Evolutionary conservation across 495 filamentous ascomycete species (phyloP).

Genomic region (Neurospora intermedia): DNA sequence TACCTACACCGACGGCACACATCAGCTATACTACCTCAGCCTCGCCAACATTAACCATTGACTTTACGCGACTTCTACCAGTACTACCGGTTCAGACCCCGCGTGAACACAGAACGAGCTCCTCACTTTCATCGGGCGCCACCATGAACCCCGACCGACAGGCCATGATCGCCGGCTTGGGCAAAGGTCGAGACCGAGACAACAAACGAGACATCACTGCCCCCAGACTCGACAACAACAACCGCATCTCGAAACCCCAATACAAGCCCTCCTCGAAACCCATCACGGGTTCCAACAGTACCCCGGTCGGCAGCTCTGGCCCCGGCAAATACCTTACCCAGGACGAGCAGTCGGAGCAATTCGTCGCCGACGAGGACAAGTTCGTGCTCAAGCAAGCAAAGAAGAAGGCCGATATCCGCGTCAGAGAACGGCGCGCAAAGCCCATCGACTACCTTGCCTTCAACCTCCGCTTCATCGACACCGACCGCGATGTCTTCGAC

Average conservation of each 20-base stretch:
- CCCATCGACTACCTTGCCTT: slow-evolving; percentile 95
- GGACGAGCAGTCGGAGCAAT: slow-evolving; percentile 69
- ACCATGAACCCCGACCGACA: slow-evolving; percentile 36
- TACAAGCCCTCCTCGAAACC: slow-evolving; percentile 15
- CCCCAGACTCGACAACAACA: slow-evolving; percentile 33
- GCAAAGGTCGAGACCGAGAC: slow-evolving; percentile 7
- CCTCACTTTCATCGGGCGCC: background rate
- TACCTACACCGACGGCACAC: background rate
- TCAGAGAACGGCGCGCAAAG: slow-evolving; percentile 85
- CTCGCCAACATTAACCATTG: background rate
- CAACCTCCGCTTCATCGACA: slow-evolving; percentile 76
- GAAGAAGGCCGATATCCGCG: slow-evolving; percentile 93
- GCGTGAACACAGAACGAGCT: background rate
- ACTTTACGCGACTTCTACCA: background rate
- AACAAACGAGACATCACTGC: slow-evolving; percentile 30
- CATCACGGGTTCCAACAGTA: slow-evolving; percentile 1
- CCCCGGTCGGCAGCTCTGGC: background rate
- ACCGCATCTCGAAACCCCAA: slow-evolving; percentile 33
- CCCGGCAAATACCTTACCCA: slow-evolving; percentile 32
- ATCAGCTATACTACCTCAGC: background rate
- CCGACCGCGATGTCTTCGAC: slow-evolving; percentile 65
- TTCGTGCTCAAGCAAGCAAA: slow-evolving; percentile 97
- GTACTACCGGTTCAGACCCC: background rate
- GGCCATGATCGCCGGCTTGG: slow-evolving; percentile 37
- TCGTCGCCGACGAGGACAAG: slow-evolving; percentile 88